Base-by-base conservation (phyloP, 176 grass and related monocot species). In the Tuctoria greenei region DNA sequence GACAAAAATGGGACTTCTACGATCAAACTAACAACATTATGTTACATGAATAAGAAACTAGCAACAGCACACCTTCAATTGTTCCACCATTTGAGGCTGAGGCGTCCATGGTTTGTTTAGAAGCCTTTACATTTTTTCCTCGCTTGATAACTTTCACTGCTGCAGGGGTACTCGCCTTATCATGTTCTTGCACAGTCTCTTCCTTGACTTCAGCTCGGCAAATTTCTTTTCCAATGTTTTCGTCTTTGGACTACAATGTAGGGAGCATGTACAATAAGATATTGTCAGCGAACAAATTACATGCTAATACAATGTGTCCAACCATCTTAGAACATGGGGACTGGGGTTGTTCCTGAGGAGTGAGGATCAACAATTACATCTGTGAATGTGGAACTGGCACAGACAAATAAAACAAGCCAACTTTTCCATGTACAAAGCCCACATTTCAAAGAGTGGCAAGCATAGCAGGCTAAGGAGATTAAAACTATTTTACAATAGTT, bases 91-190 rank as follows among this genome's bases (percentile, higher is more conserved):
- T 76, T 81, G 76, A 21, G 20, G 28, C 26, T 81, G 76, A 21
- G 20, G 28, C 26, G 25, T 59, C 60, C 69, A 49, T 14, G 18
- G 56, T 83, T 8, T 43, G 72, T 81, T 82, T 85, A 65, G 81
- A 81, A 74, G 72, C 46, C 49, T 95, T 91, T 34, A 24, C 14
- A 72, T 77, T 89, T 67, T 86, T 96, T 11, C 64, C 21, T 50
- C 52, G 78, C 66, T 87, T 96, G 36, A 62, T 66, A 82, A 71
- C 71, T 24, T 86, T 86, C 56, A 23, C 45, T 78, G 69, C 70
- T 21, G 66, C 74, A 90, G 35, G 27, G 66, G 45, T 55, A 67
- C 42, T 67, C 69, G 77, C 89, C 46, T 83, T 78, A 54, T 87
- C 80, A 78, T 79, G 74, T 35, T 69, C 77, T 87, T 67, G 74